A percentile compares a stretch with the other conserved stretches of the same genome.
phyloP scores from a whole-genome alignment of 306 rosid genomes.

The Alnus rubra region DNA sequence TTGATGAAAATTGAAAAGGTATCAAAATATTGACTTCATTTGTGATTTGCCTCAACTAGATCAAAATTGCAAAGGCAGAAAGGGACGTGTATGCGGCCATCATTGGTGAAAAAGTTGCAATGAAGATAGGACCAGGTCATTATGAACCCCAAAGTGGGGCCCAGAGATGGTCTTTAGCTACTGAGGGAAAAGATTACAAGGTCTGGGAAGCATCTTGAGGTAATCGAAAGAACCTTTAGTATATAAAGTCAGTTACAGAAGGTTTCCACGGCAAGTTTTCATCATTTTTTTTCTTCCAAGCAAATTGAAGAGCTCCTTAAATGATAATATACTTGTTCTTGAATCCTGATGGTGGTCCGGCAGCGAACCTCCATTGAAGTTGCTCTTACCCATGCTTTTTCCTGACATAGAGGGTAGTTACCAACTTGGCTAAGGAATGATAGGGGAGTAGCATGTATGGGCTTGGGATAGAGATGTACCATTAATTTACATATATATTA shows the following conservation, averaged over 20 bases:
- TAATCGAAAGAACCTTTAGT: not conserved
- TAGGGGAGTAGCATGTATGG: not conserved
- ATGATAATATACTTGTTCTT: slow-evolving; percentile 17
- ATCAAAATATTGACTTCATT: slow-evolving; percentile 21
- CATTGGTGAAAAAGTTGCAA: slow-evolving; percentile 62
- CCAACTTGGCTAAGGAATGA: not conserved
- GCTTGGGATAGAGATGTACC: not conserved
- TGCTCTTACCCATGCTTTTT: slow-evolving; percentile 19
- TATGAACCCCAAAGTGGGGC: slow-evolving; percentile 71
- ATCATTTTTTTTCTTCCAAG: not conserved
- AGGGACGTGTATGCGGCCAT: slow-evolving; percentile 93
- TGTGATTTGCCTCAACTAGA: slow-evolving; percentile 38
- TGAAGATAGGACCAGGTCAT: slow-evolving; percentile 95
- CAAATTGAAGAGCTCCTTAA: slow-evolving; percentile 1
- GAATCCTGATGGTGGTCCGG: slow-evolving; percentile 4
- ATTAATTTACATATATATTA: not conserved
- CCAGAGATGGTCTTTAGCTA: slow-evolving; percentile 53
- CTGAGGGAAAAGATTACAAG: slow-evolving; percentile 80
- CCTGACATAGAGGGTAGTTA: not conserved
- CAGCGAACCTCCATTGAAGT: slow-evolving; percentile 19
- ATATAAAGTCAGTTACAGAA: slow-evolving; percentile 16
- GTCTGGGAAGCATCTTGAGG: slow-evolving; percentile 71
- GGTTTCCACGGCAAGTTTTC: not conserved
- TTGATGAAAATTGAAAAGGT: not conserved
- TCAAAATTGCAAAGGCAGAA: slow-evolving; percentile 70